phyloP scores from a whole-genome alignment of 2,329 filamentous ascomycete genomes.

The Ceratocystis cacaofunesta region DNA sequence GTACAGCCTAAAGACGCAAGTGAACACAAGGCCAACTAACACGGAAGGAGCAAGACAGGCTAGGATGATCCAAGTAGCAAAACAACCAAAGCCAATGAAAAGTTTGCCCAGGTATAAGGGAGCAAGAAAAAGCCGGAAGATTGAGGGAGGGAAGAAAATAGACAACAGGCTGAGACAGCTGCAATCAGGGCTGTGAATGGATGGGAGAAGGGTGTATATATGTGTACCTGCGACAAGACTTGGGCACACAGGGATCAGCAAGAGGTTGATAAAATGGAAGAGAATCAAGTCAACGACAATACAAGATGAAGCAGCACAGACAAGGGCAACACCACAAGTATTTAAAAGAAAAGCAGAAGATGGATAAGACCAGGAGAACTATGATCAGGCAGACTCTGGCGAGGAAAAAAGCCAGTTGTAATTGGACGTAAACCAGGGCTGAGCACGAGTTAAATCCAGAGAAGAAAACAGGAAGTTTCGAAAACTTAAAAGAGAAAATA shows the following conservation, averaged over 20 bases:
- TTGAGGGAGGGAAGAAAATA: neutral
- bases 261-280: neutral
- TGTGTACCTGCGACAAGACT: neutral
- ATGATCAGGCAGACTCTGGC: neutral
- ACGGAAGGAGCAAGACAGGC: neutral
- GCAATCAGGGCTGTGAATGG: neutral
- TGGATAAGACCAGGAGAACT: neutral
- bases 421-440: neutral
- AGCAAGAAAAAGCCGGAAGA: neutral
- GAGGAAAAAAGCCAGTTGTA: neutral
- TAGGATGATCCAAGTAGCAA: neutral
- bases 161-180: neutral
- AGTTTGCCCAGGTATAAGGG: neutral
- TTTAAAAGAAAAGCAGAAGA: neutral
- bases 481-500: slow-evolving; percentile 4
- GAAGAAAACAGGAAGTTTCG: neutral
- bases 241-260: neutral
- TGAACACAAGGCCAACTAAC: neutral
- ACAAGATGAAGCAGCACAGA: neutral
- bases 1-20: neutral
- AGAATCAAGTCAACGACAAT: neutral
- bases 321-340: neutral
- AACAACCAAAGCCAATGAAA: neutral
- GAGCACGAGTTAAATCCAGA: neutral
- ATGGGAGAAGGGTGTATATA: neutral